phyloP scores from a whole-genome alignment of 106 monocot genomes.

The Triglochin maritima region DNA sequence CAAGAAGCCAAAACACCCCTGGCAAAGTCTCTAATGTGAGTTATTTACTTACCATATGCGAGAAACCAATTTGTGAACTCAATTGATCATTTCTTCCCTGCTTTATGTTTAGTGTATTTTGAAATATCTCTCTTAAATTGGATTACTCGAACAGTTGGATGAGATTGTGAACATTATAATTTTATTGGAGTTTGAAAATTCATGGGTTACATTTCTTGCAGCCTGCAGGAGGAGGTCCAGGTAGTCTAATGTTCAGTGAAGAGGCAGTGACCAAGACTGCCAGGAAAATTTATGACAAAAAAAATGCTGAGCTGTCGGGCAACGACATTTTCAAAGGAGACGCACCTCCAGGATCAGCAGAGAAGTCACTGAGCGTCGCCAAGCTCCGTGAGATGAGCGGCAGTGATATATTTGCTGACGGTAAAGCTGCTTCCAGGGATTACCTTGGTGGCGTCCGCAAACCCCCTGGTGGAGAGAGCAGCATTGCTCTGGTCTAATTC shows the following conservation, averaged over 20 bases:
- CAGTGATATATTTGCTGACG: conserved; percentile 77
- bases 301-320: conserved; percentile 61
- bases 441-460: conserved; percentile 62
- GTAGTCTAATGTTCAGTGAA: conserved; percentile 45
- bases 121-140: too few relatives aligned
- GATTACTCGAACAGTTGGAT: too few relatives aligned
- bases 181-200: too few relatives aligned
- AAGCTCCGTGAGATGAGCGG: conserved; percentile 73
- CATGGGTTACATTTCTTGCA: neutral
- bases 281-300: conserved; percentile 68
- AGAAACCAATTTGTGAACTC: too few relatives aligned
- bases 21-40: conserved; percentile 72
- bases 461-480: conserved; percentile 80
- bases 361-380: conserved; percentile 49
- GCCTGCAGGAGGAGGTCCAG: conserved; percentile 41
- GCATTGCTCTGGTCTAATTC: conserved; percentile 45
- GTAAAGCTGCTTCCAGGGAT: conserved; percentile 39
- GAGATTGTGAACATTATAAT: too few relatives aligned
- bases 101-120: too few relatives aligned
- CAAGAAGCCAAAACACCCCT: conserved; percentile 38
- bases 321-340: conserved; percentile 76
- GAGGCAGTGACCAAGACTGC: conserved; percentile 31
- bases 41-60: neutral
- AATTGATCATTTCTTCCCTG: too few relatives aligned
- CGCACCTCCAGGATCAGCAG: conserved; percentile 28